A percentile compares a stretch with the other conserved stretches of the same genome.
Conservation (phyloP, 768 basidiomycete genomes). For the Russula compacta region DNA sequence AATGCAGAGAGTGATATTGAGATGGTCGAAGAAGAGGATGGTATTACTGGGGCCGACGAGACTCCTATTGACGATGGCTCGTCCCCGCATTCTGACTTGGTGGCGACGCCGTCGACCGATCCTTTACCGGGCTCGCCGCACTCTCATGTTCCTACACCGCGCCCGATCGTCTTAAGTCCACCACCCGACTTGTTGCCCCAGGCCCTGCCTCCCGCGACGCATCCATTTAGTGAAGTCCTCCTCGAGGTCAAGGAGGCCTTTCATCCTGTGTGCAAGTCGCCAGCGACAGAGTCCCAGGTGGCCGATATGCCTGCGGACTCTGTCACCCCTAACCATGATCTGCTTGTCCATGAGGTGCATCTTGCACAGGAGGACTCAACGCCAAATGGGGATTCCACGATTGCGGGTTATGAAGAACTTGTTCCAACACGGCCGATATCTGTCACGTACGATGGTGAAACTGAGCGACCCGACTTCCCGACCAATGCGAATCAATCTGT, state of each 20-base stretch:
- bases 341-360: neutral
- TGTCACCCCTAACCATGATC: neutral
- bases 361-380: neutral
- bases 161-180: slow-evolving; percentile 6
- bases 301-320: neutral
- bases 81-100: slow-evolving; percentile 8
- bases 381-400: neutral
- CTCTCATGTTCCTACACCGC: neutral
- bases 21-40: slow-evolving; percentile 4
- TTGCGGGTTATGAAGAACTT: neutral
- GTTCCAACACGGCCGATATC: neutral
- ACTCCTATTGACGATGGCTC: slow-evolving; percentile 1
- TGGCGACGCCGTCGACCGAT: slow-evolving; percentile 13
- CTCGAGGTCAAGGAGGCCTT: slow-evolving; percentile 4
- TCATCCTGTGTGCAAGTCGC: neutral
- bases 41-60: neutral
- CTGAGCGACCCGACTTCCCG: neutral
- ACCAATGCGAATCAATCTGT: neutral
- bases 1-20: slow-evolving; percentile 10
- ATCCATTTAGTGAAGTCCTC: slow-evolving; percentile 3
- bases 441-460: neutral
- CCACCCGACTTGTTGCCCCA: neutral
- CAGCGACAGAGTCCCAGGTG: neutral
- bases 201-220: neutral
- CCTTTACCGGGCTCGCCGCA: slow-evolving; percentile 1